phyloP scores from a whole-genome alignment of 1,284 basidiomycete species.

The Cystobasidium pallidum region DNA sequence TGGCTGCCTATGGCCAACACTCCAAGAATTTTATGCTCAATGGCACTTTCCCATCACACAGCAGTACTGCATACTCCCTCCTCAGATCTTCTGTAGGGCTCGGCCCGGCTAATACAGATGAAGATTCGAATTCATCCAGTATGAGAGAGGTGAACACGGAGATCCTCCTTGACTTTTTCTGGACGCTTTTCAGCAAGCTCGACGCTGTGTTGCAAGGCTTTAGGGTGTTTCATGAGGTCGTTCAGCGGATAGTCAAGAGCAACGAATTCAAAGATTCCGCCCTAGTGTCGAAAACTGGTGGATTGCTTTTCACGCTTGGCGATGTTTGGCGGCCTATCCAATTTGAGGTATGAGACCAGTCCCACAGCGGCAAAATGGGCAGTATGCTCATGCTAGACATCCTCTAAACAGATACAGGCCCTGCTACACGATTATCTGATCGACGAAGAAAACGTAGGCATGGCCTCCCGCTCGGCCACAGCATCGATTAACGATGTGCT shows the following conservation, averaged over 20 bases:
- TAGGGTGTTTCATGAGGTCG: conserved; percentile 87
- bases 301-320: conserved; percentile 68
- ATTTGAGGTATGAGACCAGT: conserved; percentile 67
- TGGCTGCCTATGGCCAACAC: conserved; percentile 19
- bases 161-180: conserved; percentile 89
- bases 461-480: conserved; percentile 79
- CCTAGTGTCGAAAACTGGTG: conserved; percentile 67
- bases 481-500: conserved; percentile 93
- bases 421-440: conserved; percentile 90
- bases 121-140: conserved; percentile 3
- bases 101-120: neutral
- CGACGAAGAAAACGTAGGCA: conserved; percentile 74
- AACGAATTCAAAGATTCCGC: conserved; percentile 68
- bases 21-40: conserved; percentile 31
- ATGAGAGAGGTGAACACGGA: conserved; percentile 70
- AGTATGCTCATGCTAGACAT: neutral
- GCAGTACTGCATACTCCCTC: conserved; percentile 44
- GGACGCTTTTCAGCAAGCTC: conserved; percentile 96
- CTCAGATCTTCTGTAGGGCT: conserved; percentile 23
- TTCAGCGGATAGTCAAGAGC: conserved; percentile 59
- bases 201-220: conserved; percentile 94
- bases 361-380: neutral
- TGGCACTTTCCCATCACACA: conserved; percentile 4
- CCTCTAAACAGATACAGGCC: conserved; percentile 68
- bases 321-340: conserved; percentile 94